Evolutionary conservation across 2,329 filamentous ascomycete species (phyloP), one percentile per base, ranked within the genome.

Genomic region (Amauroascus niger): DNA sequence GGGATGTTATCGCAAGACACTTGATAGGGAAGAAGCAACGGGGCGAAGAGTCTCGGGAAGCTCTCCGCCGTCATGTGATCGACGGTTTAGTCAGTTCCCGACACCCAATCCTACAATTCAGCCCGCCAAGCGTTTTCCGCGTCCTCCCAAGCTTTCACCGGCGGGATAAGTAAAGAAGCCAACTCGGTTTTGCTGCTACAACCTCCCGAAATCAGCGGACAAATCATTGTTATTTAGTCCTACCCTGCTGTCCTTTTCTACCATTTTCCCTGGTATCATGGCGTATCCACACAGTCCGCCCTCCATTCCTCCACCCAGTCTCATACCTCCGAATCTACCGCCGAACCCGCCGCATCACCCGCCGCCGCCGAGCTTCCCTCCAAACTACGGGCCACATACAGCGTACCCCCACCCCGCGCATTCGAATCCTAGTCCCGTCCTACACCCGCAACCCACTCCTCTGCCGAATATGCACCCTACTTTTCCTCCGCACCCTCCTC

Each of bases 11-110:
- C 9, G 8, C 20, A 43, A 22, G 2, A 22, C 28, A 6, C 6
- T 32, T 32, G 28, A 6, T 11, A 32, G 28, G 28, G 28, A 30
- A 11, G 6, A 30, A 6, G 28, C 11, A 11, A 30, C 24, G 18
- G 9, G 9, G 13, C 18, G 14, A 14, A 37, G 11, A 41, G 14
- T 11, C 16, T 2, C 6, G 26, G 16, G 11, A 13, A 5, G 7
- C 7, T 22, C 16, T 43, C 39, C 26, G 48, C 28, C 43, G 32
- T 53, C 44, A 53, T 49, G 51, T 53, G 51, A 53, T 49, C 45
- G 32, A 33, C 9, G 18, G 26, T 53, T 43, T 53, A 53, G 45
- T 43, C 37, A 9, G 33, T 35, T 43, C n/a, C 24, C 14, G 16
- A 48, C 9, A 5, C 13, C 33, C 4, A 30, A 6, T 20, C 11